Conservation (phyloP, 2,329 filamentous ascomycete species). For the Apiospora koreana region DNA sequence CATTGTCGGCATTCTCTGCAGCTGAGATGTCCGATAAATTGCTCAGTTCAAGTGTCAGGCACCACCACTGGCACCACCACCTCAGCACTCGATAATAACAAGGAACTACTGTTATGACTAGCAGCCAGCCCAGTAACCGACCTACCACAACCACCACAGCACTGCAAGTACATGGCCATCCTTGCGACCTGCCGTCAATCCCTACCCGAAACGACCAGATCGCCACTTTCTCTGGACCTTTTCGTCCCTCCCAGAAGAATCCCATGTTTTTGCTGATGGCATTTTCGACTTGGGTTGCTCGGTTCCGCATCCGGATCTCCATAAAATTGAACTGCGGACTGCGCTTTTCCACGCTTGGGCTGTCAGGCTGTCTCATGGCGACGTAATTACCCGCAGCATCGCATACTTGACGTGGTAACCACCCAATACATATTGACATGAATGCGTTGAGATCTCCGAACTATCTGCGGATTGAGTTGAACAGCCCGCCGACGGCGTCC, state of each 20-base stretch:
- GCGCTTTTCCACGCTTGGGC: neutral
- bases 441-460: neutral
- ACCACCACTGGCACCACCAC: too few species aligned
- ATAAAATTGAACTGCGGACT: neutral
- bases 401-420: too few species aligned
- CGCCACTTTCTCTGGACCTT: neutral
- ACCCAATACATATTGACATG: neutral
- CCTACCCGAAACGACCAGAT: neutral
- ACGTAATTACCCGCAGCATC: neutral
- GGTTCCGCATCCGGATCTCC: neutral
- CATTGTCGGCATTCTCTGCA: neutral
- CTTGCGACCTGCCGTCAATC: neutral
- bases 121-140: neutral
- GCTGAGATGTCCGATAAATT: neutral
- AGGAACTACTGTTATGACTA: neutral
- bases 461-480: neutral
- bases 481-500: neutral
- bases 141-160: neutral
- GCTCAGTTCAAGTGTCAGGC: too few species aligned
- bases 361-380: neutral
- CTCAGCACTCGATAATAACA: neutral
- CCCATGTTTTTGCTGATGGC: slow-evolving; percentile 4
- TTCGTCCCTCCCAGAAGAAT: neutral
- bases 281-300: neutral
- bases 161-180: too few species aligned